Percentiles rank a stretch among this genome's conserved stretches.
Conservation (phyloP, 164 flowering plant genomes). For the Aristolochia fimbriata region DNA sequence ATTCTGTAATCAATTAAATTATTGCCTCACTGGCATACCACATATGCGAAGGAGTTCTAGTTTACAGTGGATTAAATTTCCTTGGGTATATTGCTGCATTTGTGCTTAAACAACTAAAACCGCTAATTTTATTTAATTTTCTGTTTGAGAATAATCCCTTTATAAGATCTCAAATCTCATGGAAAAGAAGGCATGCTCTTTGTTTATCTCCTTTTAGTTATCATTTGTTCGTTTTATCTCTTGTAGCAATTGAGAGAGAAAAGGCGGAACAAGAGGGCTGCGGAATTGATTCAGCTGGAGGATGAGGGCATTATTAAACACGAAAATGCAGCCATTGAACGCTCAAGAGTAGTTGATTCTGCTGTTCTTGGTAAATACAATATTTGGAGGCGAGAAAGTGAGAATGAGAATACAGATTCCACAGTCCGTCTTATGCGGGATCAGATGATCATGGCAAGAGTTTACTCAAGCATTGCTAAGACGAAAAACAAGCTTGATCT, state of each 20-base stretch:
- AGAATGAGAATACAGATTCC: conserved; percentile 83
- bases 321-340: conserved; percentile 95
- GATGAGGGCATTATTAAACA: conserved; percentile 66
- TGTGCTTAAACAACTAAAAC: too few species aligned
- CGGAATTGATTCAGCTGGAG: conserved; percentile 58
- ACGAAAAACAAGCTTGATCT: conserved; percentile 63
- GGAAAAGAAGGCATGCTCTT: not conserved
- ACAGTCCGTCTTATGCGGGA: conserved; percentile 90
- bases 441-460: conserved; percentile 95
- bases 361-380: conserved; percentile 90
- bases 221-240: not conserved
- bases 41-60: too few species aligned
- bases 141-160: too few species aligned
- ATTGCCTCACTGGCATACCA: too few species aligned
- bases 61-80: too few species aligned
- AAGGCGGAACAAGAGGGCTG: conserved; percentile 72
- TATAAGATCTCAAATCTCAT: too few species aligned
- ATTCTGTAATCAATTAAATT: too few species aligned
- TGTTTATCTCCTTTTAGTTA: not conserved
- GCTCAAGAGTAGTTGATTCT: conserved; percentile 87
- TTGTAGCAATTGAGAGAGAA: conserved; percentile 75
- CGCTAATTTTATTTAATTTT: too few species aligned
- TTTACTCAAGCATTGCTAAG: conserved; percentile 74
- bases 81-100: too few species aligned
- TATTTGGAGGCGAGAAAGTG: conserved; percentile 89